Evolutionary conservation across 148 eudicot species (phyloP).

Genomic region (Simmondsia chinensis): DNA sequence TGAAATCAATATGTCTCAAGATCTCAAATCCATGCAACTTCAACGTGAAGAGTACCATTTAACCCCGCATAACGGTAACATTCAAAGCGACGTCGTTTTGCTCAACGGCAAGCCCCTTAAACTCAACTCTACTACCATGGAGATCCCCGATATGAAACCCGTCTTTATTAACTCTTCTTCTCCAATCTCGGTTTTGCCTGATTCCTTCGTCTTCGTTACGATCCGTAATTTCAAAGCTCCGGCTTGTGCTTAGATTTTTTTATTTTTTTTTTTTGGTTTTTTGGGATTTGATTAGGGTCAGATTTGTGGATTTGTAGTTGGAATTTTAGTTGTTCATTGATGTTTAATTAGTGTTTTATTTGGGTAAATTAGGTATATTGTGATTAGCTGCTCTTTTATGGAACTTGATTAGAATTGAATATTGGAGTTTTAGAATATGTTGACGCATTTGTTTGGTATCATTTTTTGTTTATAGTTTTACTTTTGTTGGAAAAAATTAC

Average conservation of each 20-base stretch:
- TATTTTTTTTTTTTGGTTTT: too few species aligned
- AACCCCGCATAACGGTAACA: constrained; percentile 43
- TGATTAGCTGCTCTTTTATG: background rate
- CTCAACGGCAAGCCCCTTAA: constrained; percentile 37
- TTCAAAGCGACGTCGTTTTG: constrained; percentile 36
- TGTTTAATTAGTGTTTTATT: too few species aligned
- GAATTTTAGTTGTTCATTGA: too few species aligned
- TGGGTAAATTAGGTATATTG: too few species aligned
- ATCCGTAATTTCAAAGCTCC: constrained; percentile 27
- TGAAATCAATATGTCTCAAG: background rate
- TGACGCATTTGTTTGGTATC: too few species aligned
- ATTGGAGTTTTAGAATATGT: too few species aligned
- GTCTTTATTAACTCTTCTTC: constrained; percentile 12
- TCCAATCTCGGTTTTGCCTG: constrained; percentile 23
- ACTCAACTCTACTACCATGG: constrained; percentile 19
- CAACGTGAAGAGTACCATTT: constrained; percentile 52
- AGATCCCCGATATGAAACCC: constrained; percentile 39
- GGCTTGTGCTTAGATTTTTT: constrained; percentile 37
- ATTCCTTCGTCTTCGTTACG: constrained; percentile 33
- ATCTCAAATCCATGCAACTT: background rate
- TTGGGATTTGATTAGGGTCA: too few species aligned
- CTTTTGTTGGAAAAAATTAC: too few species aligned
- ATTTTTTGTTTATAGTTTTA: too few species aligned
- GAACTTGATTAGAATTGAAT: too few species aligned
- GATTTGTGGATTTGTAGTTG: too few species aligned